phyloP scores from a whole-genome alignment of 352 stramenopile species.

The Hyaloperonospora brassicae region DNA sequence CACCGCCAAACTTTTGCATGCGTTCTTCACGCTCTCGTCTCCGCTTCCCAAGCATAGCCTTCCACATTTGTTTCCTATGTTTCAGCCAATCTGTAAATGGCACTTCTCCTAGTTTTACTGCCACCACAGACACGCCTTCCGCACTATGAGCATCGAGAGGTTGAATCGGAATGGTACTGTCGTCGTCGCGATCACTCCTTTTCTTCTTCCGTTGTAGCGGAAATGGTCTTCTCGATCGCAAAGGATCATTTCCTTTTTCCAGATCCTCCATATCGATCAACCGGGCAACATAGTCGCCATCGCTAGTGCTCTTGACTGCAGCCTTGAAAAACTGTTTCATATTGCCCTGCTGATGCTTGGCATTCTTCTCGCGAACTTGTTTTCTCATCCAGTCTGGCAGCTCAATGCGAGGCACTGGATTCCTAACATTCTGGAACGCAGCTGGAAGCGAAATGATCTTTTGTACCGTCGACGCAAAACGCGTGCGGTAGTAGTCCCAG shows the following conservation, averaged over 20 bases:
- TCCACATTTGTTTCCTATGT: conserved; percentile 74
- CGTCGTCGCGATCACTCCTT: conserved; percentile 12
- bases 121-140: conserved; percentile 7
- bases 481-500: conserved; percentile 96
- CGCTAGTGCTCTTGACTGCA: conserved; percentile 17
- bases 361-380: conserved; percentile 87
- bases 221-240: conserved; percentile 5
- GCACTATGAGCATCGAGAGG: conserved; percentile 25
- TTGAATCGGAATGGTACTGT: conserved; percentile 13
- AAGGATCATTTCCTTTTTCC: conserved; percentile 21
- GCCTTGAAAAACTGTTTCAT: conserved; percentile 89
- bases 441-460: conserved; percentile 99
- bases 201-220: conserved; percentile 14
- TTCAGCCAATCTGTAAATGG: conserved; percentile 52
- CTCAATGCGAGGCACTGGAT: conserved; percentile 93
- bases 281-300: conserved; percentile 44
- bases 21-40: conserved; percentile 54
- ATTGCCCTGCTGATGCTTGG: conserved; percentile 61
- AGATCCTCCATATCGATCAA: conserved; percentile 74
- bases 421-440: conserved; percentile 94
- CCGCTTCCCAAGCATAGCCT: conserved; percentile 41
- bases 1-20: conserved; percentile 24
- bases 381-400: conserved; percentile 95
- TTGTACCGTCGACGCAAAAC: conserved; percentile 88
- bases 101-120: conserved; percentile 53